Percentiles rank a stretch among this genome's conserved stretches.
Evolutionary conservation across 2,329 filamentous ascomycete genomes (phyloP).

Genomic region (Metarhizium rileyi): DNA sequence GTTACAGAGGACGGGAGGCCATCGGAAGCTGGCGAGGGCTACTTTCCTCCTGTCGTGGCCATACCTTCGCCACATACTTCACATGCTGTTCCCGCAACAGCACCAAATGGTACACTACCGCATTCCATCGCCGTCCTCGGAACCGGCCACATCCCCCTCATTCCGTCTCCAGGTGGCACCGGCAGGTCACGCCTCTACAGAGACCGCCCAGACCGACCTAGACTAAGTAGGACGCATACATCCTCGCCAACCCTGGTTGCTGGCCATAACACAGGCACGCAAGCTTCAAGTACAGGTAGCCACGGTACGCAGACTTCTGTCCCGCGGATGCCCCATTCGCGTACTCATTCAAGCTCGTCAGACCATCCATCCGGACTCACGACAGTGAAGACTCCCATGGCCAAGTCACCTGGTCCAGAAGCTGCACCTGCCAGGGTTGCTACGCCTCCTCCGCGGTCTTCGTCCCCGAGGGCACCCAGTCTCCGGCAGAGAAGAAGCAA

Average conservation of each 20-base stretch:
- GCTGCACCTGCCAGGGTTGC: slow-evolving; percentile 33
- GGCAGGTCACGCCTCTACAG: slow-evolving; percentile 41
- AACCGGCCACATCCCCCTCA: slow-evolving; percentile 67
- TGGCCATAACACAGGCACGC: slow-evolving; percentile 20
- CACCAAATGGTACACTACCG: slow-evolving; percentile 23
- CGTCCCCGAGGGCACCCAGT: slow-evolving; percentile 39
- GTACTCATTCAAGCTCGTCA: slow-evolving; percentile 50
- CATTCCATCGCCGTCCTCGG: slow-evolving; percentile 72
- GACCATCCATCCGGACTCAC: slow-evolving; percentile 36
- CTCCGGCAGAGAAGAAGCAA: slow-evolving; percentile 41
- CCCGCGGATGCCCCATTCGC: slow-evolving; percentile 36
- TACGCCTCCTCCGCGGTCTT: slow-evolving; percentile 39
- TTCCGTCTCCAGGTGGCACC: slow-evolving; percentile 73
- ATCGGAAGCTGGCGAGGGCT: slow-evolving; percentile 63
- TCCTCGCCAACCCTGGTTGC: slow-evolving; percentile 62
- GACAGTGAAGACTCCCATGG: slow-evolving; percentile 39
- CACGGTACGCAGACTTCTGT: slow-evolving; percentile 24
- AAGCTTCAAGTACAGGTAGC: slow-evolving; percentile 20
- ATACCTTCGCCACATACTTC: slow-evolving; percentile 31
- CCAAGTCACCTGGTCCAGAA: slow-evolving; percentile 45
- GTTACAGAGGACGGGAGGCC: slow-evolving; percentile 55
- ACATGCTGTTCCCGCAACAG: slow-evolving; percentile 25
- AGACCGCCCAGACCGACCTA: slow-evolving; percentile 48
- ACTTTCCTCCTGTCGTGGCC: slow-evolving; percentile 63
- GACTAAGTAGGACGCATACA: slow-evolving; percentile 62